Evolutionary conservation across 176 grass and related monocot species (phyloP).

Genomic region (Stipa capillata): DNA sequence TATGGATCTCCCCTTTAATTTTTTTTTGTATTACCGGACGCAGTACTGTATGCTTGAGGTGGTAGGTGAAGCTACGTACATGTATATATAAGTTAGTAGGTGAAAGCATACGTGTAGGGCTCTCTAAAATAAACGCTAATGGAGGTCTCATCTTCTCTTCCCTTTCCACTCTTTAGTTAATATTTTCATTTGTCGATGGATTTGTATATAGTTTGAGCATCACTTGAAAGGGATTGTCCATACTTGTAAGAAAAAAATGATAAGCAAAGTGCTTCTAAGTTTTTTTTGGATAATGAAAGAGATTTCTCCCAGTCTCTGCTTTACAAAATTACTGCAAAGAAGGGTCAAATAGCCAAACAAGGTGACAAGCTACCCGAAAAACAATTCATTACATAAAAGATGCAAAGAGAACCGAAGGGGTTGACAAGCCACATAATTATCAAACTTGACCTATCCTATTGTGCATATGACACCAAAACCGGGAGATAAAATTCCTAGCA

Average conservation of each 20-base stretch:
- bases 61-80: conserved; percentile 17
- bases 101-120: conserved; percentile 27
- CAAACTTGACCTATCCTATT: no score
- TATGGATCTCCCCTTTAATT: neutral
- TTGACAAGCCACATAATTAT: no score
- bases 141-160: neutral
- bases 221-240: conserved; percentile 9
- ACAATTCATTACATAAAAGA: no score
- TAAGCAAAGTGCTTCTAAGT: neutral
- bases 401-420: no score
- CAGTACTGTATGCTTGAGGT: neutral
- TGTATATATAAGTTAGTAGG: conserved; percentile 6
- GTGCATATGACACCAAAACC: no score
- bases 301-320: no score
- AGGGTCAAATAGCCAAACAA: no score
- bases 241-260: neutral
- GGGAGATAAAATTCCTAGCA: no score
- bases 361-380: no score
- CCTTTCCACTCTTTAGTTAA: neutral
- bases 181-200: neutral
- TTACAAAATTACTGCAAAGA: no score
- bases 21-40: neutral
- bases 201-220: neutral
- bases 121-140: neutral
- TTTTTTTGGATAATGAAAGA: no score